A percentile compares a stretch with the other conserved stretches of the same genome.
phyloP scores from a whole-genome alignment of 495 filamentous ascomycete genomes.

The Hypoxylon rickii region DNA sequence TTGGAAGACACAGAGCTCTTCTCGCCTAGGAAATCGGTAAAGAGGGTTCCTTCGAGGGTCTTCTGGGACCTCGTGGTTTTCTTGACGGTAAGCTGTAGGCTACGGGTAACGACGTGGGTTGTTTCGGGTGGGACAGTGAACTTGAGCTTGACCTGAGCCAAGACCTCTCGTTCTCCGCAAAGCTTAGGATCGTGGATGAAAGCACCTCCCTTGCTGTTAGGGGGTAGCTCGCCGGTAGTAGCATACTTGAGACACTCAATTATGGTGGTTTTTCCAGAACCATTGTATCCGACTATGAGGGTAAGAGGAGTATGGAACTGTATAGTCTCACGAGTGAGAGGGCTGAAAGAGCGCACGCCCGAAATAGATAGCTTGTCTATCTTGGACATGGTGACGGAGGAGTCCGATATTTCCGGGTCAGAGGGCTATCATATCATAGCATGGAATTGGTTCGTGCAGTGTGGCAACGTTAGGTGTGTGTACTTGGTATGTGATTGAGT shows the following conservation, averaged over 20 bases:
- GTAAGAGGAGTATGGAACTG: constrained; percentile 89
- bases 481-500: no score
- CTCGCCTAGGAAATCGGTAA: constrained; percentile 81
- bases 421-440: constrained; percentile 13
- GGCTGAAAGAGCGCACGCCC: constrained; percentile 92
- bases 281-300: constrained; percentile 95
- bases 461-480: no score
- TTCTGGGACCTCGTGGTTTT: constrained; percentile 73
- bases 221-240: constrained; percentile 90
- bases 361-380: constrained; percentile 88
- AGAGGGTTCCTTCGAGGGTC: constrained; percentile 76
- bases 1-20: constrained; percentile 74
- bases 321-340: constrained; percentile 75
- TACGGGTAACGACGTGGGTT: constrained; percentile 79
- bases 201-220: constrained; percentile 90
- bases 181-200: constrained; percentile 98
- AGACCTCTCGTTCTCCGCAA: constrained; percentile 84
- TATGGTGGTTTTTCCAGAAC: constrained; percentile 98
- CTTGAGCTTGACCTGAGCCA: constrained; percentile 87
- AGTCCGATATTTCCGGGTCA: constrained; percentile 7
- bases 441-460: no score
- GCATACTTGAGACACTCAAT: constrained; percentile 99
- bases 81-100: constrained; percentile 83
- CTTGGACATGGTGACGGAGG: constrained; percentile 59
- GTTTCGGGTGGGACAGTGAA: constrained; percentile 77